A percentile compares a stretch with the other conserved stretches of the same genome.
Evolutionary conservation across 208 protist genomes (phyloP).

Genomic region (Histomonas meleagridis): DNA sequence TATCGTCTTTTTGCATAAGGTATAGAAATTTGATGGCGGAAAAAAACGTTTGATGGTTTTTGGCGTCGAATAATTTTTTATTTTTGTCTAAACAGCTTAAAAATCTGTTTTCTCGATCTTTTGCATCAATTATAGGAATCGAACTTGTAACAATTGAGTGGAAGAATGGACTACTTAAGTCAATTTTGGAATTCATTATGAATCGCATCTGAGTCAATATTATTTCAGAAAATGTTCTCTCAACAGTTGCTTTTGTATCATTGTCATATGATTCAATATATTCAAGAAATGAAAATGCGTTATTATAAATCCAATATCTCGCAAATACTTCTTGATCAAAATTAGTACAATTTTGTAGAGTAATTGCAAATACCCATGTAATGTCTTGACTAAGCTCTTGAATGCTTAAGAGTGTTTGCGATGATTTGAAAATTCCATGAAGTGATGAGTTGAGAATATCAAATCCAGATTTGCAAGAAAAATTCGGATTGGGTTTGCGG

Average conservation of each 20-base stretch:
- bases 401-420: background rate
- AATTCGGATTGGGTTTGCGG: background rate
- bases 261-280: background rate
- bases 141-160: no score
- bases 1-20: no score
- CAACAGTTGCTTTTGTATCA: no score
- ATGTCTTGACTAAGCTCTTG: background rate
- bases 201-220: background rate
- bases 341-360: background rate
- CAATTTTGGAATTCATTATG: no score
- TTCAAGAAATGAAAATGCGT: background rate
- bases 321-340: background rate
- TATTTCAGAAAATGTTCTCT: background rate
- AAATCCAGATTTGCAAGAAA: background rate
- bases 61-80: no score
- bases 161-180: no score
- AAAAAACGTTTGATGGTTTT: no score
- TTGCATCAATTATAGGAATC: no score
- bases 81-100: no score
- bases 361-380: background rate
- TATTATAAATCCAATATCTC: background rate
- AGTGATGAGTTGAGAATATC: background rate
- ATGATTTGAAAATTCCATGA: background rate
- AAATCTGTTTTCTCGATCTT: no score
- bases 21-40: no score